Percentiles rank a stretch among this genome's conserved stretches.
Conservation (phyloP, 306 rosid genomes). For the Pyrus bretschneideri region DNA sequence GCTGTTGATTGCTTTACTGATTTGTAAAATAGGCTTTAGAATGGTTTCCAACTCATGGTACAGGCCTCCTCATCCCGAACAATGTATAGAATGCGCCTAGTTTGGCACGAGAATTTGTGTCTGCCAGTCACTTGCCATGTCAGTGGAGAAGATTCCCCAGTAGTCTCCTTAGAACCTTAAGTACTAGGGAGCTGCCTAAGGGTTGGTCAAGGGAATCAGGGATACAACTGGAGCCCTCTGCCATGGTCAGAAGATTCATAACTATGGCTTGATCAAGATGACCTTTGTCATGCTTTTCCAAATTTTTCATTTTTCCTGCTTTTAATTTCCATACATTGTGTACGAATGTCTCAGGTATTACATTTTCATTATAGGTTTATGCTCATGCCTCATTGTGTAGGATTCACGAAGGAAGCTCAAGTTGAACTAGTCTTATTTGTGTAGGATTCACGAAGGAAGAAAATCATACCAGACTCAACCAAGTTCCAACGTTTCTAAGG, state of each 20-base stretch:
- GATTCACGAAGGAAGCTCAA: conserved; percentile 42
- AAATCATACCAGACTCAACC: conserved; percentile 63
- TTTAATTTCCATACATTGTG: not conserved
- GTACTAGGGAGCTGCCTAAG: not conserved
- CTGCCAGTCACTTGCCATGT: not conserved
- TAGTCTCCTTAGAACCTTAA: not conserved
- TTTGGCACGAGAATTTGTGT: not conserved
- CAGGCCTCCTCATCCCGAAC: not conserved
- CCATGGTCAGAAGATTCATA: not conserved
- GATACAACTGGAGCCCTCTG: not conserved
- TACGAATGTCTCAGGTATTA: not conserved
- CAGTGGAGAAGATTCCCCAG: not conserved
- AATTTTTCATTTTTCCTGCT: not conserved
- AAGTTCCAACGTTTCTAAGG: conserved; percentile 48
- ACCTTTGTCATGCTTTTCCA: not conserved
- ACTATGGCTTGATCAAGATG: not conserved
- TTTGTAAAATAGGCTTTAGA: not conserved
- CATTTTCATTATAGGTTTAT: not conserved
- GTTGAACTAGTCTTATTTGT: conserved; percentile 28
- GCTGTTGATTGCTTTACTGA: not conserved
- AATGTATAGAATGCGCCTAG: not conserved
- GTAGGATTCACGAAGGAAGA: conserved; percentile 71
- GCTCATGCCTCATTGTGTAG: conserved; percentile 23
- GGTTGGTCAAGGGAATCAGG: not conserved
- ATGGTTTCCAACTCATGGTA: not conserved